Evolutionary conservation across 2,329 filamentous ascomycete genomes (phyloP).

Genomic region (Verticillium zaregamsianum): DNA sequence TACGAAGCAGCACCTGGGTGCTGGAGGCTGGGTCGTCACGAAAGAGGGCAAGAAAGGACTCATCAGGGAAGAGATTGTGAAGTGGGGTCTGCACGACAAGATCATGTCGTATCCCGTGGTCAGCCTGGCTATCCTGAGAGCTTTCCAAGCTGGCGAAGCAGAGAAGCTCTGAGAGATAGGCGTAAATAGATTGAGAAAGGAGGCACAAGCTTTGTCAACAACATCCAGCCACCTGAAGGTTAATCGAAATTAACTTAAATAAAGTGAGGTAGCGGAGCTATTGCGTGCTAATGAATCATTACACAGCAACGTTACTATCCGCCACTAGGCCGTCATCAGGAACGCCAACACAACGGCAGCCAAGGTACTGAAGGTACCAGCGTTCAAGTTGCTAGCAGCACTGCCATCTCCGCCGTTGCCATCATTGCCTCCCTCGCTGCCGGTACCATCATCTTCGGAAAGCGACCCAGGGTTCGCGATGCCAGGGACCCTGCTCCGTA

Average conservation of each 20-base stretch:
- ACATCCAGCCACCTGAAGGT: background rate
- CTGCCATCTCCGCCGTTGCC: background rate
- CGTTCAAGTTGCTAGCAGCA: background rate
- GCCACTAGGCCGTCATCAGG: background rate
- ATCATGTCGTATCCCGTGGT: conserved; percentile 55
- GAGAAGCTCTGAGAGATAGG: background rate
- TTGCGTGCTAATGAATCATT: no score
- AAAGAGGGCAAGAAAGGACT: conserved; percentile 40
- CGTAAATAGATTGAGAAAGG: background rate
- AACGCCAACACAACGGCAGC: background rate
- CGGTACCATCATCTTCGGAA: background rate
- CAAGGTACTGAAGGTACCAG: background rate
- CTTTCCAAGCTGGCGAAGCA: conserved; percentile 25
- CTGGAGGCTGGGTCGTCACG: conserved; percentile 45
- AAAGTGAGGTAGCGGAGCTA: no score
- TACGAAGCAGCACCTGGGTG: conserved; percentile 34
- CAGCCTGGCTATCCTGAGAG: conserved; percentile 43
- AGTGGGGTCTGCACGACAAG: conserved; percentile 52
- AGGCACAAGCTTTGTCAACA: background rate
- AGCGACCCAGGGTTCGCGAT: background rate
- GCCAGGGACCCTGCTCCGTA: conserved; percentile 1
- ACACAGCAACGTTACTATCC: no score
- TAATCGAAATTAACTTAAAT: no score
- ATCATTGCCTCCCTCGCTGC: no score
- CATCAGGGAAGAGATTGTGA: conserved; percentile 50